A percentile compares a stretch with the other conserved stretches of the same genome.
Conservation (phyloP, 148 eudicot species). For the Linanthus parryae region DNA sequence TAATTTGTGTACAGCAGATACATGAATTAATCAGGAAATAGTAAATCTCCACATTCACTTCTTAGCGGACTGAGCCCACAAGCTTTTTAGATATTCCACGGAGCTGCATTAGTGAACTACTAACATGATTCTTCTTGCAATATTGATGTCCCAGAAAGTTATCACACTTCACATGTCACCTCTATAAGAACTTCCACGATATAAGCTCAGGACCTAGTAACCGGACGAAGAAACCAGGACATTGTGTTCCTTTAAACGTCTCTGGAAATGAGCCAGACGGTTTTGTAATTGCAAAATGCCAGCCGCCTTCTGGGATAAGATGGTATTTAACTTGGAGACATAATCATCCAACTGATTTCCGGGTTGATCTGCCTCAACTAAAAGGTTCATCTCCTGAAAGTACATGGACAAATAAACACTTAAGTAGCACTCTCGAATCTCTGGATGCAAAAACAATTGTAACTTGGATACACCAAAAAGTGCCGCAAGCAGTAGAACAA, state of each 20-base stretch:
- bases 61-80: too few species aligned
- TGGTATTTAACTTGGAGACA: conserved; percentile 62
- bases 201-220: too few species aligned
- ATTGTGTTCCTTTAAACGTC: conserved; percentile 77
- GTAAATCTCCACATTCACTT: too few species aligned
- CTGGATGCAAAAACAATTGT: background rate
- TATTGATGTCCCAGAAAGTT: too few species aligned
- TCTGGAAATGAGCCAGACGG: conserved; percentile 80
- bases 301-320: conserved; percentile 86
- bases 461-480: background rate
- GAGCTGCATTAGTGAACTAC: too few species aligned
- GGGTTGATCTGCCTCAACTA: conserved; percentile 91
- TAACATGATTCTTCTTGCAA: too few species aligned
- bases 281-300: conserved; percentile 75
- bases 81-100: too few species aligned
- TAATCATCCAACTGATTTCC: conserved; percentile 88
- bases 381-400: conserved; percentile 84
- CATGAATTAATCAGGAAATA: too few species aligned
- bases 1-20: too few species aligned
- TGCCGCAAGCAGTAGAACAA: background rate
- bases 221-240: conserved; percentile 63
- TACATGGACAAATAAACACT: background rate
- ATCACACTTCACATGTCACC: too few species aligned
- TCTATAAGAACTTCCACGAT: too few species aligned
- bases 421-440: background rate